A percentile compares a stretch with the other conserved stretches of the same genome.
Evolutionary conservation across 768 basidiomycete species (phyloP).

Genomic region (Paxillus ammoniavirescens): DNA sequence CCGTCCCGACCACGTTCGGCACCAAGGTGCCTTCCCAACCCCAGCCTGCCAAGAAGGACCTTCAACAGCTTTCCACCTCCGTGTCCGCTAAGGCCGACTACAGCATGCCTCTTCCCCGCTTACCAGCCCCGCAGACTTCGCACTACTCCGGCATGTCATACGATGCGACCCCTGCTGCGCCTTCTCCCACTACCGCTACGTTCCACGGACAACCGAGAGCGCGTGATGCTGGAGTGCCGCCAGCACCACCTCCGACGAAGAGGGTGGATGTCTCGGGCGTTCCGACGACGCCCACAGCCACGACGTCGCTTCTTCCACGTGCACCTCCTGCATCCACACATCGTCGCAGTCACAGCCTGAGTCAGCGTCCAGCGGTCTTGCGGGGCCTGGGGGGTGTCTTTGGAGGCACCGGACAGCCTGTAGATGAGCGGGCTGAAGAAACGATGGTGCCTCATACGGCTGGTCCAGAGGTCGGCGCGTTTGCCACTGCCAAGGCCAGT

Average conservation of each 20-base stretch:
- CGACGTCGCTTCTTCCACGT: conserved; percentile 48
- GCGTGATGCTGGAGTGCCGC: conserved; percentile 56
- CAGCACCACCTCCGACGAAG: conserved; percentile 34
- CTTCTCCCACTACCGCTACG: conserved; percentile 56
- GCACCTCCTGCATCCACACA: conserved; percentile 80
- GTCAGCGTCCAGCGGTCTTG: conserved; percentile 59
- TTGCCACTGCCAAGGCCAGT: conserved; percentile 41
- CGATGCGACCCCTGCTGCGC: conserved; percentile 46
- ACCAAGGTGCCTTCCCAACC: conserved; percentile 33
- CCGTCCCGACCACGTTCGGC: conserved; percentile 14
- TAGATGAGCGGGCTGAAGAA: conserved; percentile 43
- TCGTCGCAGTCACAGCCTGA: conserved; percentile 79
- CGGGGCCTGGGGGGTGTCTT: conserved; percentile 64
- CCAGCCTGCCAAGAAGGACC: conserved; percentile 33
- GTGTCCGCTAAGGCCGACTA: conserved; percentile 60
- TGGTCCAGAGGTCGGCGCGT: conserved; percentile 61
- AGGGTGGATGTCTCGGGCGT: conserved; percentile 25
- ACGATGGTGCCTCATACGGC: conserved; percentile 55
- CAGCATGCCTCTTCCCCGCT: conserved; percentile 76
- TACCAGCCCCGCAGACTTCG: conserved; percentile 78
- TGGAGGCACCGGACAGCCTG: conserved; percentile 37
- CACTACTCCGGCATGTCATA: conserved; percentile 85
- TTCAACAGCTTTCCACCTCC: conserved; percentile 19
- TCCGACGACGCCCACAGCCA: conserved; percentile 27
- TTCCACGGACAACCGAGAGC: conserved; percentile 66